Evolutionary conservation across 179 eudicot genomes (phyloP), one percentile per base, ranked within the genome.

Genomic region (Amaranthus tricolor): DNA sequence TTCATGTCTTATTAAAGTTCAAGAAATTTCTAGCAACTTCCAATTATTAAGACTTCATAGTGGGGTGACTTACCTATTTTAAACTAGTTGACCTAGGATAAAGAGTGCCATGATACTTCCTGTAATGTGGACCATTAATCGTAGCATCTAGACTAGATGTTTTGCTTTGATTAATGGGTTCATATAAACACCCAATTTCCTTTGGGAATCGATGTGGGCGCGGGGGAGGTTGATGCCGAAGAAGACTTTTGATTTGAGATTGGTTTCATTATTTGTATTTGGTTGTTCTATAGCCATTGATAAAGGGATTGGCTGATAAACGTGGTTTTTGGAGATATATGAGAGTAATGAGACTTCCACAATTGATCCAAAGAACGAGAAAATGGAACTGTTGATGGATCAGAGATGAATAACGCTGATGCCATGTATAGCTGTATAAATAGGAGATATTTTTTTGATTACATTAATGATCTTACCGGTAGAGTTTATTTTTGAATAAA

Each of bases 1-100:
- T 43, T 63, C 17, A 14, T 64, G 24, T 55, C 69, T 74, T 58
- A 62, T 62, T 62, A 51, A 14, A 21, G 45, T 52, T 31, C 40
- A 31, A 50, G 72, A 21, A 12, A 21, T 13, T 2, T 59, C 20
- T 51, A n/a, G 20, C 24, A 65, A 52, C 50, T 15, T 44, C 6
- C 12, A n/a, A 65, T 47, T 49, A 49, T 49, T 17, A 15, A 19
- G 17, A 50, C 6, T 5, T 49, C 0, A 67, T 67, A 16, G 20
- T 10, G 17, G 57, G 55, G 9, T 49, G 57, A 49, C 21, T 11
- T 49, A 62, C 15, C 40, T 17, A 48, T 54, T 10, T 15, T 12
- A 4, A 50, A 49, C 12, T 19, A 49, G 57, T 17, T 19, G 14
- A 49, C 1, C 55, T 9, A n/a, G n/a, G n/a, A n/a, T 17, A n/a